phyloP scores from a whole-genome alignment of 768 basidiomycete genomes.

The Agaricus sinodeliciosus region DNA sequence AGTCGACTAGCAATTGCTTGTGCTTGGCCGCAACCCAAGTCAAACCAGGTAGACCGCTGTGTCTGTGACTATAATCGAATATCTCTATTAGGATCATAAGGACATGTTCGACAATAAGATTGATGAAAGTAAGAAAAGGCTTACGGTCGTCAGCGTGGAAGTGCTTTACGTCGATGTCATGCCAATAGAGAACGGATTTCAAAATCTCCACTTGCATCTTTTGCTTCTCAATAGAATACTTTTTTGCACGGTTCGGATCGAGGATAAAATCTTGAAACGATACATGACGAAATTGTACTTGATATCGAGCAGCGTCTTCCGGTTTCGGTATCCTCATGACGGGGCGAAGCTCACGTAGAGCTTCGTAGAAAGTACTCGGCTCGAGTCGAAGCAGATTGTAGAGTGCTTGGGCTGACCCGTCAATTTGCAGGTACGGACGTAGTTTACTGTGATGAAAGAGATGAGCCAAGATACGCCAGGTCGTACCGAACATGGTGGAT shows the following conservation, averaged over 20 bases:
- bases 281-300: background rate
- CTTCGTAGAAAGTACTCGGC: background rate
- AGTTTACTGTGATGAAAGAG: background rate
- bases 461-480: background rate
- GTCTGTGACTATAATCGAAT: background rate
- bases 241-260: background rate
- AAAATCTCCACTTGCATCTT: background rate
- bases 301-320: background rate
- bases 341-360: background rate
- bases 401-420: background rate
- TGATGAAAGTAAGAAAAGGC: background rate
- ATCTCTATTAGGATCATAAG: background rate
- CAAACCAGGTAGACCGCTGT: background rate
- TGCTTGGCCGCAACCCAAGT: background rate
- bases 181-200: background rate
- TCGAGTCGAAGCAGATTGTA: background rate
- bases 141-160: background rate
- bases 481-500: background rate
- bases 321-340: background rate
- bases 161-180: background rate
- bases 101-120: too few species aligned
- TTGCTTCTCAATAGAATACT: background rate
- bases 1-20: too few species aligned
- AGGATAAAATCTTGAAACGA: conserved; percentile 2
- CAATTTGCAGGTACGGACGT: too few species aligned